Evolutionary conservation across 805 yeast species (phyloP), one percentile per base, ranked within the genome.

Genomic region (Starmera caribaea): DNA sequence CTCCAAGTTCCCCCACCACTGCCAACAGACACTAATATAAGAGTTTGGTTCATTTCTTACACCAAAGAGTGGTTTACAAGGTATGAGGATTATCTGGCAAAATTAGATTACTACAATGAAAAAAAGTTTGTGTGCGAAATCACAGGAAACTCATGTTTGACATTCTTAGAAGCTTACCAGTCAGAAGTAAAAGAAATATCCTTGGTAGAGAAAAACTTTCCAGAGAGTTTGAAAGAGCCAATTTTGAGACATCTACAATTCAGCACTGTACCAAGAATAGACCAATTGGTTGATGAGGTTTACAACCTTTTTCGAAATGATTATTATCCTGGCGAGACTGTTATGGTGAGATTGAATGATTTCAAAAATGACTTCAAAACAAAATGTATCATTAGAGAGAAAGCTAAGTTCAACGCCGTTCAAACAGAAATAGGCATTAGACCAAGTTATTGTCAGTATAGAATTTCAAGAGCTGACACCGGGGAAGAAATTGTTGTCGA

Each of bases 61-160:
- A 92, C 97, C 1, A 80, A 79, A 39, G 98, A 90, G 65, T 90
- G 94, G 87, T 92, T 88, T 58, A 49, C 65, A 12, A 66, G 68
- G 6, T 90, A 92, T 58, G 85, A 81, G 39, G 87, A 79, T 9
- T 90, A 86, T 52, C 63, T 92, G 37, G 62, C 62, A 16, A 63
- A 90, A 40, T 62, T 83, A 67, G 87, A 83, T 57, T 83, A 81
- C 59, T 84, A 83, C 58, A 71, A 71, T 43, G 69, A 74, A 38
- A 78, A 77, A 48, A 84, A 86, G 57, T 92, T 92, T 62, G 92
- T 88, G 11, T 92, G 97, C 64, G 98, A 92, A 61, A 82, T 90
- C 37, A 86, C 97, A 1, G 98, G 98, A 12, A 85, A 87, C 52
- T 81, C 96, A 14, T 82, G 94, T 51, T 69, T 90, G 42, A 86